These are phyloP conservation scores for Apiospora pterosperma DNA, from an alignment of 2,329 filamentous ascomycete species.

Conservation along the genomic window DNA sequence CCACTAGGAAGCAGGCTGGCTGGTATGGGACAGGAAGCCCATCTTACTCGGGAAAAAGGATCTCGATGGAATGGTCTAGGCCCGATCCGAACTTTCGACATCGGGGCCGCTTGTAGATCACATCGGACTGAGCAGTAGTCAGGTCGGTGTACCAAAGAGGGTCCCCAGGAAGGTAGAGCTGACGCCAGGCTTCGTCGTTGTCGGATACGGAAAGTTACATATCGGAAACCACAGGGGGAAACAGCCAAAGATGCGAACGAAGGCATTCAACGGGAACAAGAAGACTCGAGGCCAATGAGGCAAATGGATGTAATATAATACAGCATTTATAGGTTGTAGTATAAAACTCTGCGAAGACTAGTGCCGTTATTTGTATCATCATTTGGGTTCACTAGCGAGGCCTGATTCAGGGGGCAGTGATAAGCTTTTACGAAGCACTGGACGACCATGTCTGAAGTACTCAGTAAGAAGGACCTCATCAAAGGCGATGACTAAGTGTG, in stretches of 20 bases:
- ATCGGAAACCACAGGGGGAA: neutral
- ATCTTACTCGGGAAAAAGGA: neutral
- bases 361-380: neutral
- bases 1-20: neutral
- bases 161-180: neutral
- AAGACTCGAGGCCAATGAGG: neutral
- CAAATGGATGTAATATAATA: neutral
- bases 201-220: neutral
- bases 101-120: neutral
- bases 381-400: neutral
- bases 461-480: too few species aligned
- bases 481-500: neutral
- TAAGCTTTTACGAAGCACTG: neutral
- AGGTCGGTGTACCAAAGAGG: neutral
- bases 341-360: too few species aligned
- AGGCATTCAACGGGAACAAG: neutral
- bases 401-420: neutral
- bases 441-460: neutral
- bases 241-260: neutral
- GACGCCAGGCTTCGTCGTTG: neutral
- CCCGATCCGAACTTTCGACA: neutral
- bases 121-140: neutral
- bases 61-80: neutral
- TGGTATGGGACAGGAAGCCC: neutral
- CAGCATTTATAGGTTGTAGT: neutral